Evolutionary conservation across 768 basidiomycete species (phyloP).

Genomic region (Trichaptum fuscoviolaceum): DNA sequence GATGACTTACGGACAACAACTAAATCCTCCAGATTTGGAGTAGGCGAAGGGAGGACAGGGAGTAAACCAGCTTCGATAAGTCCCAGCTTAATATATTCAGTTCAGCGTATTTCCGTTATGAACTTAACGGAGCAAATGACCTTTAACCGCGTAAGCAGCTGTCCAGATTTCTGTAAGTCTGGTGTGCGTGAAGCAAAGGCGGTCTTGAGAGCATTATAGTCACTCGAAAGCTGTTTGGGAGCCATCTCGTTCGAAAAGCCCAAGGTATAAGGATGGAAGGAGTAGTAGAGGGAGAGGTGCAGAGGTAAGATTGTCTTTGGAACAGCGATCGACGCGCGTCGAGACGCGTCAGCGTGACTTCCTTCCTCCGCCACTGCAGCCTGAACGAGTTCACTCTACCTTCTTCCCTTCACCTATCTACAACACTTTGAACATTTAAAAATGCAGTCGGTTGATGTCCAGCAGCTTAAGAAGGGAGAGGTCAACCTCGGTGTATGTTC

Average conservation of each 20-base stretch:
- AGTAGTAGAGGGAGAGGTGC: conserved; percentile 4
- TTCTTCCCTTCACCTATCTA: conserved; percentile 9
- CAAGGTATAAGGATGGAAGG: conserved; percentile 1
- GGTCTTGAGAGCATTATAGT: conserved; percentile 63
- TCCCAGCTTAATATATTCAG: conserved; percentile 46
- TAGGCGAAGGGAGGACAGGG: conserved; percentile 50
- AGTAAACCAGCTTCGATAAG: conserved; percentile 74
- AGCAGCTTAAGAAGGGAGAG: conserved; percentile 89
- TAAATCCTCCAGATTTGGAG: conserved; percentile 62
- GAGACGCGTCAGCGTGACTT: conserved; percentile 29
- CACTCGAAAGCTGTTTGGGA: conserved; percentile 44
- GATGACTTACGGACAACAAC: conserved; percentile 60
- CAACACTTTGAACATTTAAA: conserved; percentile 28
- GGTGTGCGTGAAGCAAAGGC: conserved; percentile 61
- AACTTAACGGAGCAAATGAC: conserved; percentile 28
- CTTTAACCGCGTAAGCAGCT: conserved; percentile 70
- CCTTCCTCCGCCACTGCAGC: conserved; percentile 12
- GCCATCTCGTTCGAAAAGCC: conserved; percentile 35
- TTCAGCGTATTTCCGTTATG: too few relatives aligned
- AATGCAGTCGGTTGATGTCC: conserved; percentile 65
- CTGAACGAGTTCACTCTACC: conserved; percentile 11
- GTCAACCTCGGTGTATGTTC: conserved; percentile 89
- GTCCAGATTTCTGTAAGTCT: conserved; percentile 62
- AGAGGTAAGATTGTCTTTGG: conserved; percentile 2
- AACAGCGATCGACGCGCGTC: conserved; percentile 27